These are phyloP conservation scores for Agapanthus africanus DNA, from an alignment of 106 monocot species.

Conservation along the genomic window DNA sequence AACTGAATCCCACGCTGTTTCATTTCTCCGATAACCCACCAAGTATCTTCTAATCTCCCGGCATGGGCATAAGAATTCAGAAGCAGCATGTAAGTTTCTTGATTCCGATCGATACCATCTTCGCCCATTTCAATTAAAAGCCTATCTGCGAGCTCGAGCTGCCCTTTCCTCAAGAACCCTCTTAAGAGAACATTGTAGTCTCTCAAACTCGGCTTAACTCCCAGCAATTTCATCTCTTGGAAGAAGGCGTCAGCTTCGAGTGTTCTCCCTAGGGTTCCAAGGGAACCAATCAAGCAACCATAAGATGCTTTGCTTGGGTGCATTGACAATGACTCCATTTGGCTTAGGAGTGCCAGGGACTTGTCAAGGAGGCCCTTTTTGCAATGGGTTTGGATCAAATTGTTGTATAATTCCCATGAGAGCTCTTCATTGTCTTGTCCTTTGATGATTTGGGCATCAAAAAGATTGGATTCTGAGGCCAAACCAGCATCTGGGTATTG, in stretches of 20 bases:
- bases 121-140: constrained; percentile 50
- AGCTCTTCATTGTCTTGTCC: constrained; percentile 29
- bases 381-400: constrained; percentile 33
- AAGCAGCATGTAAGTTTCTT: constrained; percentile 51
- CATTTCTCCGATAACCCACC: constrained; percentile 63
- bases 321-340: constrained; percentile 50
- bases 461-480: constrained; percentile 3
- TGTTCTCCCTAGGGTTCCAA: constrained; percentile 54
- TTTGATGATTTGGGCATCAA: neutral
- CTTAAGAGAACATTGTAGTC: constrained; percentile 52
- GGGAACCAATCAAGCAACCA: constrained; percentile 31
- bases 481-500: neutral
- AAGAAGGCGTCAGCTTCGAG: constrained; percentile 65
- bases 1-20: constrained; percentile 26
- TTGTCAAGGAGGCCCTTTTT: constrained; percentile 25
- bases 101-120: constrained; percentile 31
- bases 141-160: constrained; percentile 39
- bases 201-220: constrained; percentile 11
- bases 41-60: constrained; percentile 59
- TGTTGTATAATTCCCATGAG: constrained; percentile 47
- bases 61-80: constrained; percentile 43
- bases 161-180: constrained; percentile 45
- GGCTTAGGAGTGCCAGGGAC: constrained; percentile 39
- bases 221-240: constrained; percentile 40
- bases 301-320: constrained; percentile 38